phyloP scores from a whole-genome alignment of 2,329 filamentous ascomycete genomes.

The Penicillium griseofulvum region DNA sequence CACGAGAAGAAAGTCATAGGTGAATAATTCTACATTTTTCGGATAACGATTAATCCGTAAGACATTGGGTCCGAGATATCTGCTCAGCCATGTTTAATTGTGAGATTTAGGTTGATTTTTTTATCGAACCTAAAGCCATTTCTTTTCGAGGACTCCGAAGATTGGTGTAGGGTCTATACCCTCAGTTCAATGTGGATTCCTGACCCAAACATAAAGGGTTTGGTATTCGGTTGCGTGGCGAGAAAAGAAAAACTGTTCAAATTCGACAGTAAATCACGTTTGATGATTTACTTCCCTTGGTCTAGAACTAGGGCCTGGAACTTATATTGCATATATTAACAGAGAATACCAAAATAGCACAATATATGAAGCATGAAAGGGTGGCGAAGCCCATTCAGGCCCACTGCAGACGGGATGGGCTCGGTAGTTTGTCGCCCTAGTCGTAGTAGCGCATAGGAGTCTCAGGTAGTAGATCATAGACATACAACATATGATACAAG shows the following conservation, averaged over 20 bases:
- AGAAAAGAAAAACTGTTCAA: background rate
- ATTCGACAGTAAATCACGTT: background rate
- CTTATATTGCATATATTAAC: background rate
- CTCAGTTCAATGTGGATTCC: background rate
- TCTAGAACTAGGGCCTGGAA: background rate
- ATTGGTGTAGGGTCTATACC: background rate
- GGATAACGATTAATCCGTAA: background rate
- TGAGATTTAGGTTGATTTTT: background rate
- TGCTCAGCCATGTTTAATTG: background rate
- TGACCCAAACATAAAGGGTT: background rate
- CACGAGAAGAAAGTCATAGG: background rate
- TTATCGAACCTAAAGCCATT: too few relatives aligned
- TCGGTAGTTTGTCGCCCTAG: slow-evolving; percentile 16
- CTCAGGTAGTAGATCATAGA: slow-evolving; percentile 7
- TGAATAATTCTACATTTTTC: background rate
- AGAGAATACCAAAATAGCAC: background rate
- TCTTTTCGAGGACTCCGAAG: background rate
- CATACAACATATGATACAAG: slow-evolving; percentile 7
- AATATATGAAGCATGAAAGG: background rate
- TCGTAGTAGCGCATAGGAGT: slow-evolving; percentile 21
- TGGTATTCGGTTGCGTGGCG: background rate
- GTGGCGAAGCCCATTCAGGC: slow-evolving; percentile 5
- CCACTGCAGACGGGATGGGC: background rate
- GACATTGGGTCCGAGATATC: background rate
- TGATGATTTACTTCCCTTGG: too few relatives aligned